A percentile compares a stretch with the other conserved stretches of the same genome.
phyloP scores from a whole-genome alignment of 345 rosid genomes.

The Arabis hirsuta region DNA sequence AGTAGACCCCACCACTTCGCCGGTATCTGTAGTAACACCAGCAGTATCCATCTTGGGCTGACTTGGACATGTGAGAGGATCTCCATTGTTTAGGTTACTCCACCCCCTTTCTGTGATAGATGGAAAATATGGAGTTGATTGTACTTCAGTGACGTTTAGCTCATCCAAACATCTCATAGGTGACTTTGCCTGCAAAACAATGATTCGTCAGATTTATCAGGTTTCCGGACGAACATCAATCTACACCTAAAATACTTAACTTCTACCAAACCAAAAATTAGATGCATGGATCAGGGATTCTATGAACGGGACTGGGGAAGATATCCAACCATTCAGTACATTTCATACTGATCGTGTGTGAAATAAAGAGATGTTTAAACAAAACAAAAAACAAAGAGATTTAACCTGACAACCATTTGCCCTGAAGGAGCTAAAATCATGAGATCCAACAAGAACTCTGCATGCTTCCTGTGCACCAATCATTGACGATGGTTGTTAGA shows the following conservation, averaged over 20 bases:
- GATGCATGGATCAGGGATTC: neutral
- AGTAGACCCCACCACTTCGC: slow-evolving; percentile 23
- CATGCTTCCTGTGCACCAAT: slow-evolving; percentile 79
- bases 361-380: neutral
- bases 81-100: slow-evolving; percentile 38
- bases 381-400: slow-evolving; percentile 34
- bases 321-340: slow-evolving; percentile 2
- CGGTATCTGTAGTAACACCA: slow-evolving; percentile 36
- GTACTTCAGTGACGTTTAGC: slow-evolving; percentile 66
- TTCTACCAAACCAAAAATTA: slow-evolving; percentile 10
- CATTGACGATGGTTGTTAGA: slow-evolving; percentile 8
- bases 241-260: neutral
- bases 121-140: slow-evolving; percentile 70
- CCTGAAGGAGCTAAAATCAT: slow-evolving; percentile 97
- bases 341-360: slow-evolving; percentile 20
- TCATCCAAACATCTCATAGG: slow-evolving; percentile 82
- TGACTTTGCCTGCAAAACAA: slow-evolving; percentile 69
- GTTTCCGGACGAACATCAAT: slow-evolving; percentile 2
- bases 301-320: neutral
- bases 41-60: slow-evolving; percentile 34
- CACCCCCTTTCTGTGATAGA: slow-evolving; percentile 52
- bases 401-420: slow-evolving; percentile 87
- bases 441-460: slow-evolving; percentile 81
- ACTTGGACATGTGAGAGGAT: slow-evolving; percentile 39
- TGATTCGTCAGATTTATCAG: slow-evolving; percentile 8